Conservation (phyloP, 2,329 filamentous ascomycete genomes). For the Phialophora tarda region DNA sequence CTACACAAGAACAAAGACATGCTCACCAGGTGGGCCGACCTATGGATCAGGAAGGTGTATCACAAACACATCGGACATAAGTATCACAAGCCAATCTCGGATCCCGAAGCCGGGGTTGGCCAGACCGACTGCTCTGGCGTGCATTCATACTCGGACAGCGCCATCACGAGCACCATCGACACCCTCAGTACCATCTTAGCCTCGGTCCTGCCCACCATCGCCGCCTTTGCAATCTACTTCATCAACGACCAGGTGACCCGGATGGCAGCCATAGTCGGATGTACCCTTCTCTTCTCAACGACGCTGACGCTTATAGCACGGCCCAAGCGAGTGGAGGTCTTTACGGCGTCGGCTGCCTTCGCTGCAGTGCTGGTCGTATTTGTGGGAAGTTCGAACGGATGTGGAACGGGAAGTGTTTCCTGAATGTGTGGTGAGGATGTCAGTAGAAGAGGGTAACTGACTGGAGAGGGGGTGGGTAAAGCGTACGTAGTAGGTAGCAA, state of each 20-base stretch:
- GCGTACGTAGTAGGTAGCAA: neutral
- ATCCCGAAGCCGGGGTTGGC: too few species aligned
- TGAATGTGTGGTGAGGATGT: neutral
- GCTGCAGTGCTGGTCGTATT: slow-evolving; percentile 29
- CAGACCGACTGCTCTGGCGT: too few species aligned
- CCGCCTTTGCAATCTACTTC: slow-evolving; percentile 19
- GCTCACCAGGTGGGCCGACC: too few species aligned
- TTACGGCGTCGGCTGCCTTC: slow-evolving; percentile 28
- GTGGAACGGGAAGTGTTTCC: neutral
- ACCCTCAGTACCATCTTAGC: slow-evolving; percentile 23
- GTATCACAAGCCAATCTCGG: too few species aligned
- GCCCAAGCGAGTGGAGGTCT: slow-evolving; percentile 23
- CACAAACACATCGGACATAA: too few species aligned
- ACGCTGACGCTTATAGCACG: slow-evolving; percentile 11
- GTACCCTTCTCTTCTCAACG: slow-evolving; percentile 24
- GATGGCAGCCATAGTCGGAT: slow-evolving; percentile 23
- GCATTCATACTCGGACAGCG: too few species aligned
- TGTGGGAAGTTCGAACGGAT: slow-evolving; percentile 5
- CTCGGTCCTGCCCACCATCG: slow-evolving; percentile 20
- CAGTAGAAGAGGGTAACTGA: neutral
- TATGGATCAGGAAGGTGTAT: too few species aligned
- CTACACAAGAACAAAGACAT: too few species aligned
- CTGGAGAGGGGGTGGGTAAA: neutral
- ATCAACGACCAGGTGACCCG: slow-evolving; percentile 14
- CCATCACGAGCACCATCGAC: neutral